A percentile compares a stretch with the other conserved stretches of the same genome.
Evolutionary conservation across 345 rosid genomes (phyloP).

Genomic region (Hirschfeldia incana): DNA sequence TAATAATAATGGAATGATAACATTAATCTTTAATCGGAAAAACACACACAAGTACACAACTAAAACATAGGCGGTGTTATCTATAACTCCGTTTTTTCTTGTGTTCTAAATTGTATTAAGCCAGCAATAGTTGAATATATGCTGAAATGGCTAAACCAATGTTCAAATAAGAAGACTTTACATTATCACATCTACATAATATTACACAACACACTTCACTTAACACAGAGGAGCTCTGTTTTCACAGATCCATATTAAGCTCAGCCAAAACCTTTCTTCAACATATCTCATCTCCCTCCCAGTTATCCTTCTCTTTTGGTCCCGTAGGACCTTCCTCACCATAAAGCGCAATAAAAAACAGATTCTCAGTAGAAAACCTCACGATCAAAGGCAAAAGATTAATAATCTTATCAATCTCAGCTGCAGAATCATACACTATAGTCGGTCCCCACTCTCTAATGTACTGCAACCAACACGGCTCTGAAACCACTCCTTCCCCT

Average conservation of each 20-base stretch:
- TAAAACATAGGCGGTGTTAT: too few relatives aligned
- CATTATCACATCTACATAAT: not conserved
- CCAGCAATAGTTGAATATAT: too few relatives aligned
- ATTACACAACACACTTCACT: conserved; percentile 4
- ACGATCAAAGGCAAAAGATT: conserved; percentile 61
- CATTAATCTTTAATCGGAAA: too few relatives aligned
- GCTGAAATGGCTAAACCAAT: not conserved
- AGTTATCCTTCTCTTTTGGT: conserved; percentile 87
- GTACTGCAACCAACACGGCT: conserved; percentile 79
- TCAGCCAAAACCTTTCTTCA: conserved; percentile 11
- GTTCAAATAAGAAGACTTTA: not conserved
- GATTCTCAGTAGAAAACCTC: conserved; percentile 71
- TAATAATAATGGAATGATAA: too few relatives aligned
- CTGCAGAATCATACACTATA: conserved; percentile 66
- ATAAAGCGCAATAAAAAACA: conserved; percentile 81
- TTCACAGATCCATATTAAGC: not conserved
- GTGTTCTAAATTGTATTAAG: too few relatives aligned
- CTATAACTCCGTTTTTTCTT: too few relatives aligned
- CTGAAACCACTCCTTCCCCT: conserved; percentile 54
- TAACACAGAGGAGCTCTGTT: not conserved
- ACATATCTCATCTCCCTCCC: conserved; percentile 79
- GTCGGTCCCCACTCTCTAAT: conserved; percentile 98
- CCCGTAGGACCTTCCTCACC: conserved; percentile 99
- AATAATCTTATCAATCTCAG: conserved; percentile 70
- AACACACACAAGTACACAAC: too few relatives aligned